A percentile compares a stretch with the other conserved stretches of the same genome.
Evolutionary conservation across 768 basidiomycete species (phyloP).

Genomic region (Ephemerocybe angulata): DNA sequence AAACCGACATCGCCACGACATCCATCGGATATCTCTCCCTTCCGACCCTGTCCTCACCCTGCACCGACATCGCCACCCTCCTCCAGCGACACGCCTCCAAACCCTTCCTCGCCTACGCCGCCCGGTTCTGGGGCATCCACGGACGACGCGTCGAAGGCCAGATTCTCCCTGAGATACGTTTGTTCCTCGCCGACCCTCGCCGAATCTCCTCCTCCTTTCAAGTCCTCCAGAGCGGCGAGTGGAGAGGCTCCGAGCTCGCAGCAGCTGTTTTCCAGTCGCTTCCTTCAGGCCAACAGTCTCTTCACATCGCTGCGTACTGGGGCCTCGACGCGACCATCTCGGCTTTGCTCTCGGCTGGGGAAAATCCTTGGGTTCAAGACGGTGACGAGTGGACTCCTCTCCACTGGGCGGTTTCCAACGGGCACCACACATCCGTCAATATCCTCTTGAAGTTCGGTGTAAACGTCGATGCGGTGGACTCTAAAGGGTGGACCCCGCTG

Average conservation of each 20-base stretch:
- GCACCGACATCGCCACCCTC: not conserved
- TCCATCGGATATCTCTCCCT: not conserved
- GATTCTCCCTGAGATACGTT: not conserved
- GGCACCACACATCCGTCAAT: not conserved
- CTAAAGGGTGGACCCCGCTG: not conserved
- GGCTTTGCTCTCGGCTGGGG: not conserved
- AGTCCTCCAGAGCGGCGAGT: not conserved
- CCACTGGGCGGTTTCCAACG: not conserved
- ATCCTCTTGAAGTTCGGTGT: not conserved
- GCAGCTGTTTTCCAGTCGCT: not conserved
- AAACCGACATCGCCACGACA: not conserved
- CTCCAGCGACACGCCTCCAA: not conserved
- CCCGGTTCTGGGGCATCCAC: not conserved
- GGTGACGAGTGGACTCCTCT: not conserved
- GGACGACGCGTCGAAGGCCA: not conserved
- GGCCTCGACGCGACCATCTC: not conserved
- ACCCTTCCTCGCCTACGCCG: not conserved
- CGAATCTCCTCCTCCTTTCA: not conserved
- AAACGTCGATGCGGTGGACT: not conserved
- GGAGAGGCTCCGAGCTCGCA: not conserved
- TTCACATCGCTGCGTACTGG: constrained; percentile 1
- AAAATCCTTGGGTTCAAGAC: not conserved
- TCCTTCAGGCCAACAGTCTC: not conserved
- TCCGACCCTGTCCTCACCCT: not conserved
- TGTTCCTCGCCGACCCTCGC: not conserved